Conservation (phyloP, 1,284 basidiomycete species). For the Rhodotorula sp. region DNA sequence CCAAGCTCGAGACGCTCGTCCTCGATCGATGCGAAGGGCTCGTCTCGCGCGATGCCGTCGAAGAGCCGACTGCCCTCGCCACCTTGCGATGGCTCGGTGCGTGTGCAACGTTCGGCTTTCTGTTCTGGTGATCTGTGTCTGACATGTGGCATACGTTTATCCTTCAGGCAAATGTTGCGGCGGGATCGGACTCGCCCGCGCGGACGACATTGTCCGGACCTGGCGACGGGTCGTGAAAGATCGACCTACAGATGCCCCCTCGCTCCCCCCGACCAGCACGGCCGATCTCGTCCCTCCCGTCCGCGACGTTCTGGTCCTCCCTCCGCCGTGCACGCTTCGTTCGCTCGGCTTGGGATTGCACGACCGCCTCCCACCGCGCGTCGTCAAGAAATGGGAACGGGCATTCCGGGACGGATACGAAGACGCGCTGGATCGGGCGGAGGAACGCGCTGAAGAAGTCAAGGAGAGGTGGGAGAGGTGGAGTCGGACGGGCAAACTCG, state of each 20-base stretch:
- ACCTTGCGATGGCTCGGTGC: conserved; percentile 34
- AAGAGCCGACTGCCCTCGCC: conserved; percentile 21
- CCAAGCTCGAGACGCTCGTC: conserved; percentile 17
- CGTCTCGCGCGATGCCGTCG: conserved; percentile 20
- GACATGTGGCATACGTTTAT: too few species aligned
- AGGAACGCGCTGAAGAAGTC: conserved; percentile 11
- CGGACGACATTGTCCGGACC: conserved; percentile 21
- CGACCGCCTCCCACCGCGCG: background rate
- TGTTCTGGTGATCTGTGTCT: too few species aligned
- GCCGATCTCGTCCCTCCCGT: conserved; percentile 12
- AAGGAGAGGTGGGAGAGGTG: conserved; percentile 31
- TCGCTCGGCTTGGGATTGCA: conserved; percentile 31
- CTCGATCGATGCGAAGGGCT: conserved; percentile 37
- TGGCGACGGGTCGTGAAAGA: conserved; percentile 32
- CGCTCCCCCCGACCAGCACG: background rate
- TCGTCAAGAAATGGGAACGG: conserved; percentile 11
- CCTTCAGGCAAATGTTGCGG: conserved; percentile 12
- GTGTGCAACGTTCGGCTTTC: background rate
- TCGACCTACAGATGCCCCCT: conserved; percentile 23
- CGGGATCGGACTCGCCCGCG: conserved; percentile 16
- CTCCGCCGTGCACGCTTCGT: conserved; percentile 16
- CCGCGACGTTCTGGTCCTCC: conserved; percentile 29
- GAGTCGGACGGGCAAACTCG: conserved; percentile 19
- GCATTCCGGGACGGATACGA: conserved; percentile 21
- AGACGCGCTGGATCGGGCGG: conserved; percentile 14